Conservation (phyloP, 2,329 filamentous ascomycete genomes). For the Fusarium penzigii region DNA sequence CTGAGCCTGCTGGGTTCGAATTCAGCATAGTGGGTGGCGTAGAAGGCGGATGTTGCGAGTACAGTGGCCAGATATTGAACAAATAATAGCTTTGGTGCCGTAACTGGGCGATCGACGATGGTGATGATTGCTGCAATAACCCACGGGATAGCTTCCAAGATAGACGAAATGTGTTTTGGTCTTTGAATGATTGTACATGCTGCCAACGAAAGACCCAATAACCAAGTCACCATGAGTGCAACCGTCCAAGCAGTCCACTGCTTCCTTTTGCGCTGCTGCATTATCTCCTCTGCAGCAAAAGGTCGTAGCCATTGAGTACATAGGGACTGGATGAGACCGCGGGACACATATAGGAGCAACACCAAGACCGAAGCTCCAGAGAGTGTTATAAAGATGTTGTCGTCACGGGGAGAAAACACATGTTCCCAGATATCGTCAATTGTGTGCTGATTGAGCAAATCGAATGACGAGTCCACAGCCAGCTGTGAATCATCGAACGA, state of each 20-base stretch:
- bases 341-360: constrained; percentile 31
- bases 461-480: background rate
- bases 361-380: constrained; percentile 31
- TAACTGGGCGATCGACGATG: constrained; percentile 39
- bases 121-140: constrained; percentile 38
- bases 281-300: constrained; percentile 43
- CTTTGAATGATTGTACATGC: constrained; percentile 32
- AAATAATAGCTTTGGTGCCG: constrained; percentile 43
- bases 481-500: background rate
- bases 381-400: constrained; percentile 21
- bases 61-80: constrained; percentile 40
- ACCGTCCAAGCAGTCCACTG: constrained; percentile 43
- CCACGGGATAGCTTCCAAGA: constrained; percentile 45
- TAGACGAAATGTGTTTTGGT: constrained; percentile 26
- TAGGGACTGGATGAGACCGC: constrained; percentile 25
- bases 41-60: constrained; percentile 31
- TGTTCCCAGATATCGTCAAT: constrained; percentile 1
- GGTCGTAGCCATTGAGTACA: constrained; percentile 44
- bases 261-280: constrained; percentile 24
- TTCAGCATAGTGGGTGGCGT: constrained; percentile 33
- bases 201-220: constrained; percentile 38
- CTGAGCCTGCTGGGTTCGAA: constrained; percentile 19
- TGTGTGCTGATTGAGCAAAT: background rate
- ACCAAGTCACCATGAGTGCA: constrained; percentile 34
- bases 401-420: constrained; percentile 11